These are phyloP conservation scores for Trichoderma afroharzianum DNA, from an alignment of 2,329 filamentous ascomycete species.

Conservation along the genomic window DNA sequence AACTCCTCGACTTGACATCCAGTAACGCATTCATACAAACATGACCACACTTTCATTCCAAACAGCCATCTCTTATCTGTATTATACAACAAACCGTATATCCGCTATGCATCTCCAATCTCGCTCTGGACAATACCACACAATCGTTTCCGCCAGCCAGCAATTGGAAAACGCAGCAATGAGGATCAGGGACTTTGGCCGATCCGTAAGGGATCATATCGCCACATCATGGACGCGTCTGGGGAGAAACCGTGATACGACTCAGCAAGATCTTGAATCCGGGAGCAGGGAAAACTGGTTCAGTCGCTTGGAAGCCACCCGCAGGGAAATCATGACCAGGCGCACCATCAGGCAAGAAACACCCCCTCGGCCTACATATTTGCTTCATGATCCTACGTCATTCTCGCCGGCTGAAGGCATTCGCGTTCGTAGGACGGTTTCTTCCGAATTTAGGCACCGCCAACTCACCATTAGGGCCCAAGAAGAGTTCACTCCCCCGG, in stretches of 20 bases:
- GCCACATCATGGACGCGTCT: not conserved
- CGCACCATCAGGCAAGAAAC: not conserved
- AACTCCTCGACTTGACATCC: not conserved
- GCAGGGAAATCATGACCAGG: not conserved
- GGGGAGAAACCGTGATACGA: not conserved
- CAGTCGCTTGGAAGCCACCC: too few species aligned
- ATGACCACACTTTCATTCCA: not conserved
- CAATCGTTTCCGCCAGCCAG: not conserved
- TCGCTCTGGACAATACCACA: slow-evolving; percentile 19
- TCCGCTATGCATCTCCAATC: not conserved
- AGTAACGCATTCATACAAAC: not conserved
- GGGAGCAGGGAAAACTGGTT: not conserved
- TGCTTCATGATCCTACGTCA: too few species aligned
- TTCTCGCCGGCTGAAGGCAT: too few species aligned
- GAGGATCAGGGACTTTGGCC: not conserved
- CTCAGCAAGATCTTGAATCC: not conserved
- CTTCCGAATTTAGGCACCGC: too few species aligned
- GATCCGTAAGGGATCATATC: not conserved
- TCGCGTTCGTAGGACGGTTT: too few species aligned
- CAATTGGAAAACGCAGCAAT: not conserved
- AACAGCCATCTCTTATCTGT: not conserved
- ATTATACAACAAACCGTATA: not conserved
- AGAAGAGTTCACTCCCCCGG: not conserved
- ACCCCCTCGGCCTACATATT: too few species aligned
- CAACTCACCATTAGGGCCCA: not conserved